These are phyloP conservation scores for Camelina laxa DNA, from an alignment of 345 rosid species.

Conservation along the genomic window DNA sequence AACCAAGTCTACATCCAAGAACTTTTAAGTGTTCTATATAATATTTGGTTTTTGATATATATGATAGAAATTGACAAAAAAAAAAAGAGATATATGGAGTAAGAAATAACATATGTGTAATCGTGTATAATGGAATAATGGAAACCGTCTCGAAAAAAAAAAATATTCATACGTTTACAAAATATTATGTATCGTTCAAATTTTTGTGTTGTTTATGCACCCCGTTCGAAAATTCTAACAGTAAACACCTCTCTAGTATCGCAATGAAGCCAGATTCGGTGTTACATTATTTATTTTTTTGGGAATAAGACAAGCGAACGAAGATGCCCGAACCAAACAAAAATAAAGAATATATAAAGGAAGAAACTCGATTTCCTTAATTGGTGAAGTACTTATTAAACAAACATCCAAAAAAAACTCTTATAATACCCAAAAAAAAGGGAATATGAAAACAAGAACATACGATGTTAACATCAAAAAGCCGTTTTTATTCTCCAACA, in stretches of 20 bases:
- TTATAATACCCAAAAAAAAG: conserved; percentile 5
- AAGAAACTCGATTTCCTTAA: conserved; percentile 39
- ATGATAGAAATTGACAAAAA: too few relatives aligned
- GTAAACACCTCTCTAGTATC: neutral
- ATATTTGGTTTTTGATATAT: neutral
- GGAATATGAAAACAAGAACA: conserved; percentile 29
- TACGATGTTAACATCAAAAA: conserved; percentile 33
- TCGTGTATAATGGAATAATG: neutral
- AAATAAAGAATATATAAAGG: neutral
- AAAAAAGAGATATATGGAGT: neutral
- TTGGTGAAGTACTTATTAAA: conserved; percentile 37
- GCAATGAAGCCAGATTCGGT: conserved; percentile 20
- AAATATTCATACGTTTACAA: neutral
- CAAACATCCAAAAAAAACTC: conserved; percentile 21
- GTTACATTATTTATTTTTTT: neutral
- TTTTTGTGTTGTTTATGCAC: neutral
- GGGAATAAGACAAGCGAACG: conserved; percentile 27
- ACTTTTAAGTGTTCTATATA: neutral
- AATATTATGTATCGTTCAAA: conserved; percentile 3
- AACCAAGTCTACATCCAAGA: neutral
- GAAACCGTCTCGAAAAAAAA: neutral
- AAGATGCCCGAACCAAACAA: conserved; percentile 26
- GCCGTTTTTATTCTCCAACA: conserved; percentile 27
- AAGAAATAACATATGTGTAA: neutral
- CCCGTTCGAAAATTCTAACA: conserved; percentile 16